Evolutionary conservation across 192 early-diverging fungal genomes (phyloP), one percentile per base, ranked within the genome.

Genomic region (Umbelopsis sp.): DNA sequence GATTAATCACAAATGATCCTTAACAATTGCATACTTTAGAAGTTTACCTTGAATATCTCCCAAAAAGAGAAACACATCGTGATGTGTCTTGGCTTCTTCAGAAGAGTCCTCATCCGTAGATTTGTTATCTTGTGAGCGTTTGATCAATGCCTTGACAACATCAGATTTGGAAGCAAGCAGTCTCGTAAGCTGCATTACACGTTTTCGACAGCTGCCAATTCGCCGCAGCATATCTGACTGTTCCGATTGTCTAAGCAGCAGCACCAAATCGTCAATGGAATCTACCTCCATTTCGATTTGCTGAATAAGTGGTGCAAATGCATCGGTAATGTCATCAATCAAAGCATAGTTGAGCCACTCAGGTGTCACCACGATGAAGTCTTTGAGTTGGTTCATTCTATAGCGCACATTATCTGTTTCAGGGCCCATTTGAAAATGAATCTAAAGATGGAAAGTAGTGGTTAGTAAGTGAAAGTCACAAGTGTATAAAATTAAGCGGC

Each of bases 321-420:
- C 78, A 69, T 95, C 93, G 2, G 89, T 91, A 20, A 95, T 87
- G 67, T 90, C 89, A 72, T 95, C 93, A 55, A 95, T 91, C 15
- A 95, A 74, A 0, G 90, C 93, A 69, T 86, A 86, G 20, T 81
- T 81, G 50, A 86, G 79, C 85, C 85, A 88, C 22, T 83, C 82
- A 3, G 91, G 87, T 0, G 87, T 89, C 25, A 94, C 85, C 15
- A 79, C 73, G 21, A 91, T 81, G 66, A 90, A 89, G 0, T 87
- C 81, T 30, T 83, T 80, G 35, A 94, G 74, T 69, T 92, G 93
- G 8, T 87, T 87, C 2, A 96, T 89, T 4, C 94, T 84, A 37
- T 83, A 72, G 13, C 90, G 75, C 2, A 95, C 92, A 68, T 90
- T 91, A 20, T 79, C 69, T 8, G 88, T 74, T 51, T 95, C 91